Conservation (phyloP, 192 early-diverging fungal genomes). For the Gigaspora rosea region DNA sequence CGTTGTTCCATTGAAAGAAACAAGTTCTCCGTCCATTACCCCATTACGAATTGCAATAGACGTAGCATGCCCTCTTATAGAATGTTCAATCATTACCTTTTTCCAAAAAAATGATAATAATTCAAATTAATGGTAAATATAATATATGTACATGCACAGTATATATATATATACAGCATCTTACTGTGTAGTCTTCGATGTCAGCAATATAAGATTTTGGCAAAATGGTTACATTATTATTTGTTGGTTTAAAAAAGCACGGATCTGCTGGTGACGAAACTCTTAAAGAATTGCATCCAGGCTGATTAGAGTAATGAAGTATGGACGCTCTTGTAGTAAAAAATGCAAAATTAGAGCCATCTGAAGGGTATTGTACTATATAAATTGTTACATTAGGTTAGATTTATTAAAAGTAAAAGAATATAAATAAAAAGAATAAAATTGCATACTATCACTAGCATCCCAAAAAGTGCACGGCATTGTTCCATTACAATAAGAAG, state of each 20-base stretch:
- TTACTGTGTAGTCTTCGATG: conserved; percentile 43
- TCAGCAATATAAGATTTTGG: conserved; percentile 40
- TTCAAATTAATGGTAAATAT: neutral
- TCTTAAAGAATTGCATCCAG: conserved; percentile 35
- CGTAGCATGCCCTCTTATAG: conserved; percentile 41
- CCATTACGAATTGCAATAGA: conserved; percentile 44
- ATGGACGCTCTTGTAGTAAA: conserved; percentile 41
- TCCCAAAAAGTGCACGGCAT: conserved; percentile 21
- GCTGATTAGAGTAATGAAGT: conserved; percentile 26
- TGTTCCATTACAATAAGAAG: conserved; percentile 11
- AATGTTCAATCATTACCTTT: conserved; percentile 46
- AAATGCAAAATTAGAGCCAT: conserved; percentile 37
- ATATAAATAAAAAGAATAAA: neutral
- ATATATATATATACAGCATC: neutral
- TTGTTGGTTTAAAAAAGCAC: conserved; percentile 34
- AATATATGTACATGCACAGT: neutral
- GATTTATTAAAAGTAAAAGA: neutral
- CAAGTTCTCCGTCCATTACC: conserved; percentile 38
- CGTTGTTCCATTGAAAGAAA: conserved; percentile 30
- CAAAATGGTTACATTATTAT: conserved; percentile 1
- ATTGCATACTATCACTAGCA: conserved; percentile 22
- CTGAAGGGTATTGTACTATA: conserved; percentile 18
- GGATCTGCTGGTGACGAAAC: neutral
- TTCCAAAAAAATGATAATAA: neutral
- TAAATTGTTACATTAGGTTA: neutral